phyloP scores from a whole-genome alignment of 306 rosid species.

The Senna siamea region DNA sequence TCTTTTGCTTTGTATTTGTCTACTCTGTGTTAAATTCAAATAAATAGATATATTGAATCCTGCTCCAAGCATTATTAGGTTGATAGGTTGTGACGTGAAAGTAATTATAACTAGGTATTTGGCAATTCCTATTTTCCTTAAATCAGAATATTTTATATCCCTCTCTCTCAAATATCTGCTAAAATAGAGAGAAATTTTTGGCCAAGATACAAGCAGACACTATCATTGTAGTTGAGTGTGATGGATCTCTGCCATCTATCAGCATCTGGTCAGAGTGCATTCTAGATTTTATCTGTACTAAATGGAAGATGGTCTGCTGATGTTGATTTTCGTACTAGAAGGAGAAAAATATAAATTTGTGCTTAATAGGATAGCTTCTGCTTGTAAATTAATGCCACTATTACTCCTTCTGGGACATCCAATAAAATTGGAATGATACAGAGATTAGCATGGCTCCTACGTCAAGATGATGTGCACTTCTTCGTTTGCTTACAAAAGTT shows the following conservation, averaged over 20 bases:
- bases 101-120: background rate
- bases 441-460: too few relatives aligned
- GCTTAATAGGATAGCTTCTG: conserved; percentile 18
- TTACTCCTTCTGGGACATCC: background rate
- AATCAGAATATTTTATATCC: conserved; percentile 17
- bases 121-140: background rate
- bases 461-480: too few relatives aligned
- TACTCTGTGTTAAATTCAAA: conserved; percentile 9
- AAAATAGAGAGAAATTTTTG: background rate
- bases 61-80: background rate
- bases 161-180: conserved; percentile 1
- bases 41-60: background rate
- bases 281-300: background rate
- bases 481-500: background rate
- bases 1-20: conserved; percentile 8
- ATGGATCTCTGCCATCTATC: background rate
- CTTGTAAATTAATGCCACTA: background rate
- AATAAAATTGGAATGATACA: too few relatives aligned
- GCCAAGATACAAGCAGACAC: background rate
- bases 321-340: conserved; percentile 21
- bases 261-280: background rate
- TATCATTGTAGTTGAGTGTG: background rate
- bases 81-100: conserved; percentile 16
- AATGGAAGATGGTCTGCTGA: background rate
- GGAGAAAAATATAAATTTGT: conserved; percentile 7